These are phyloP conservation scores for Speleostelium caveatum DNA, from an alignment of 78 protist species.

Conservation along the genomic window DNA sequence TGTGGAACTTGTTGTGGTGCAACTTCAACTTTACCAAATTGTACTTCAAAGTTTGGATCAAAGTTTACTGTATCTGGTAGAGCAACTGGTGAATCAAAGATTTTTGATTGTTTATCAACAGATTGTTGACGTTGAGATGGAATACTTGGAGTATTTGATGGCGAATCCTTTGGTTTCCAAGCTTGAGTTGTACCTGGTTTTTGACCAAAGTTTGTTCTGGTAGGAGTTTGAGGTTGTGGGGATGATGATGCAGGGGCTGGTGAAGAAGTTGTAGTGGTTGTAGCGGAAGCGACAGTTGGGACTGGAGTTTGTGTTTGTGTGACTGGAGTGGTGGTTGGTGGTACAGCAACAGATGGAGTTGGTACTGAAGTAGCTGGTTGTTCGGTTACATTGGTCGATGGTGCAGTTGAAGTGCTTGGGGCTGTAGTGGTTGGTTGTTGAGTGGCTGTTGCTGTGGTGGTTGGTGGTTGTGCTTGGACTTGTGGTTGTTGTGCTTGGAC, in stretches of 20 bases:
- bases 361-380: background rate
- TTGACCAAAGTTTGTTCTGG: conserved; percentile 57
- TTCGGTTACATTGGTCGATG: background rate
- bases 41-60: conserved; percentile 78
- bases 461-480: background rate
- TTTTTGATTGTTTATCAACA: conserved; percentile 16
- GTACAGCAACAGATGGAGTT: conserved; percentile 4
- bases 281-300: background rate
- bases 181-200: conserved; percentile 77
- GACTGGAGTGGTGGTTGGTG: conserved; percentile 13
- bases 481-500: conserved; percentile 1
- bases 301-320: background rate
- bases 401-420: background rate
- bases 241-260: background rate
- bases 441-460: background rate
- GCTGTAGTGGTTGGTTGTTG: conserved; percentile 31
- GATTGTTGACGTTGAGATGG: background rate
- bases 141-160: background rate
- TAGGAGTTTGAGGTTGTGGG: conserved; percentile 4
- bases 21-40: conserved; percentile 52
- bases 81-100: conserved; percentile 65
- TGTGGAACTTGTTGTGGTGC: conserved; percentile 18
- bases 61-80: conserved; percentile 65
- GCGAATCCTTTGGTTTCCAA: conserved; percentile 73
- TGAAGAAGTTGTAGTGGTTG: conserved; percentile 7